phyloP scores from a whole-genome alignment of 306 rosid species.

The Ziziphus jujuba region DNA sequence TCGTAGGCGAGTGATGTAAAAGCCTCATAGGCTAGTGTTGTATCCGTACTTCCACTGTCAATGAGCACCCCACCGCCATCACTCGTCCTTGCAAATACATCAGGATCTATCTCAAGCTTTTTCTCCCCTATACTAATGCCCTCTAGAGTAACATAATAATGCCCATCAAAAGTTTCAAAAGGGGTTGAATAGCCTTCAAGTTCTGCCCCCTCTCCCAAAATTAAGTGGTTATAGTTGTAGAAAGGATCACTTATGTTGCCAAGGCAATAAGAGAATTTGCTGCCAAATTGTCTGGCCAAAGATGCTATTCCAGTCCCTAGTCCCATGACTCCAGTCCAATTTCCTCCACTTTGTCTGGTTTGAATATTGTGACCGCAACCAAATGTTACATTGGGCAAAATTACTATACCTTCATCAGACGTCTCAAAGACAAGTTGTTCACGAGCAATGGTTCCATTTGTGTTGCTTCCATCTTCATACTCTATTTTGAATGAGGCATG shows the following conservation, averaged over 20 bases:
- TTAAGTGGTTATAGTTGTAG: slow-evolving; percentile 37
- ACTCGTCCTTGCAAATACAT: slow-evolving; percentile 20
- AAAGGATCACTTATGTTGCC: slow-evolving; percentile 35
- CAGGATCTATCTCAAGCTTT: slow-evolving; percentile 23
- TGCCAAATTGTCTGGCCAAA: slow-evolving; percentile 33
- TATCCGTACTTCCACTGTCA: slow-evolving; percentile 32
- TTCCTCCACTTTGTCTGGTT: neutral
- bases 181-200: slow-evolving; percentile 43
- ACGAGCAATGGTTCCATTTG: slow-evolving; percentile 25
- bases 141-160: slow-evolving; percentile 37
- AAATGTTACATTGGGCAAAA: neutral
- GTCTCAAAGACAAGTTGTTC: slow-evolving; percentile 38
- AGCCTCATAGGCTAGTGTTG: slow-evolving; percentile 25
- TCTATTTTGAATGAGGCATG: neutral
- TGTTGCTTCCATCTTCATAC: slow-evolving; percentile 19
- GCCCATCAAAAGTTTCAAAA: slow-evolving; percentile 6
- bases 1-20: slow-evolving; percentile 11
- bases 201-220: slow-evolving; percentile 44
- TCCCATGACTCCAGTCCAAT: slow-evolving; percentile 39
- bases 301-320: slow-evolving; percentile 20
- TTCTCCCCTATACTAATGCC: slow-evolving; percentile 46
- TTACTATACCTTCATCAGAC: slow-evolving; percentile 29
- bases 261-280: slow-evolving; percentile 44
- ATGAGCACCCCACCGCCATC: slow-evolving; percentile 47
- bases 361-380: slow-evolving; percentile 29